phyloP scores from a whole-genome alignment of 306 rosid genomes.

The Vicia faba region DNA sequence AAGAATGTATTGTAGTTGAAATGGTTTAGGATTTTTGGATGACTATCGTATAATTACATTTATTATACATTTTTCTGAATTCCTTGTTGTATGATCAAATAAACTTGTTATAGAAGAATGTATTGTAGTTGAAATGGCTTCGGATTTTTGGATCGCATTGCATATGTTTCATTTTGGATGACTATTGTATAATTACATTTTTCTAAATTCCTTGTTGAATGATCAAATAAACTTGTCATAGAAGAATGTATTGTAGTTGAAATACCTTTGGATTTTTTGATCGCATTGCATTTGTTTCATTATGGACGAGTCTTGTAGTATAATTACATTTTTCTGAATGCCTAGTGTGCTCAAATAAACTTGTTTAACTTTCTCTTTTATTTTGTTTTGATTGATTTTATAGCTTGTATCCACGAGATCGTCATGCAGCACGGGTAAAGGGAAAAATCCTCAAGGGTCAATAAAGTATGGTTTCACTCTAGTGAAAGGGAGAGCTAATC shows the following conservation, averaged over 20 bases:
- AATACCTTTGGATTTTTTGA: slow-evolving; percentile 13
- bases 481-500: slow-evolving; percentile 12
- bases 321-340: slow-evolving; percentile 25
- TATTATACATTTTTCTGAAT: slow-evolving; percentile 20
- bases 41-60: slow-evolving; percentile 16
- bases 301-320: slow-evolving; percentile 4
- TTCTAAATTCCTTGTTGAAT: slow-evolving; percentile 4
- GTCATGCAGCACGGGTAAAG: slow-evolving; percentile 72
- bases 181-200: slow-evolving; percentile 10
- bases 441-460: slow-evolving; percentile 61
- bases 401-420: slow-evolving; percentile 59
- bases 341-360: not conserved
- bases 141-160: slow-evolving; percentile 10
- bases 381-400: slow-evolving; percentile 34
- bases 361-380: slow-evolving; percentile 20
- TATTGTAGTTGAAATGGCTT: slow-evolving; percentile 9
- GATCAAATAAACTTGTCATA: not conserved
- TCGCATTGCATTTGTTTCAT: slow-evolving; percentile 2
- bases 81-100: not conserved
- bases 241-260: not conserved
- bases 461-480: slow-evolving; percentile 8
- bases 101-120: not conserved
- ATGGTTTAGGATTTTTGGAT: slow-evolving; percentile 18
- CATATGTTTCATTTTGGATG: slow-evolving; percentile 18
- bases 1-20: slow-evolving; percentile 1